Conservation (phyloP, 345 rosid genomes). For the Tarenaya hassleriana region DNA sequence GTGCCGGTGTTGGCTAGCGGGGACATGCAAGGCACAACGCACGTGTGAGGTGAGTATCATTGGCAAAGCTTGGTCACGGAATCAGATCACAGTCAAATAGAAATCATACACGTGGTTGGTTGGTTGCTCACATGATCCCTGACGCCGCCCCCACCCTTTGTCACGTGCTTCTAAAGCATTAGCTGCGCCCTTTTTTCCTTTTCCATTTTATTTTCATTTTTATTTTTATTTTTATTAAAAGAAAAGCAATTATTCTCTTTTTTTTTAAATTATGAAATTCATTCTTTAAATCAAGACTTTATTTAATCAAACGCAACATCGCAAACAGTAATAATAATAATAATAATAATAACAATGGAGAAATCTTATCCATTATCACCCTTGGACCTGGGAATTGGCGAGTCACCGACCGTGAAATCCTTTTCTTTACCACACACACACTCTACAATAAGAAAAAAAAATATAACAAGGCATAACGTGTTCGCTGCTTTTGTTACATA, state of each 20-base stretch:
- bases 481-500: too few species aligned
- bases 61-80: conserved; percentile 17
- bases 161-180: conserved; percentile 55
- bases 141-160: conserved; percentile 42
- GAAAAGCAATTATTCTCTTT: background rate
- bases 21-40: conserved; percentile 32
- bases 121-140: conserved; percentile 48
- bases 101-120: conserved; percentile 14
- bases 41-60: conserved; percentile 38
- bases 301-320: too few species aligned
- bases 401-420: too few species aligned
- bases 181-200: background rate
- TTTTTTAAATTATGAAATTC: too few species aligned
- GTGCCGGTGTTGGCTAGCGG: conserved; percentile 26
- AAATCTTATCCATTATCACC: conserved; percentile 31
- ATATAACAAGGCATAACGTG: too few species aligned
- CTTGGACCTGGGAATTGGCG: background rate
- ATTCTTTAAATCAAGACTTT: too few species aligned
- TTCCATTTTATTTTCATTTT: background rate
- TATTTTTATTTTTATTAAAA: background rate
- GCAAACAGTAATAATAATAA: background rate
- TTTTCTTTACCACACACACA: too few species aligned
- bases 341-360: background rate
- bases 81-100: conserved; percentile 34
- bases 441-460: too few species aligned